Evolutionary conservation across 176 grass and related monocot species (phyloP).

Genomic region (Musa itinerans): DNA sequence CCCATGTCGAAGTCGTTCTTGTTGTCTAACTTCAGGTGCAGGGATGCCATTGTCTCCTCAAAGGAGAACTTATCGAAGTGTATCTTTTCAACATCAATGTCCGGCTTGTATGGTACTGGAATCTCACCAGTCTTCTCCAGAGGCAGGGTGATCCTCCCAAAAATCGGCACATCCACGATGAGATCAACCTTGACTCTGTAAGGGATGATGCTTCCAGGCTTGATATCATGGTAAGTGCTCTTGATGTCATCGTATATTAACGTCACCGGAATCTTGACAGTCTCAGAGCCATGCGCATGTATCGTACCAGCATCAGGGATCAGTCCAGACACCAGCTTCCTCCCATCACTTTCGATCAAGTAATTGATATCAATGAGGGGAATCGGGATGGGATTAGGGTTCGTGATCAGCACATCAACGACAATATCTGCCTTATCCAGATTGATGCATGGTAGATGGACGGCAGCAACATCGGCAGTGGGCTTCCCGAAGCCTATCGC

Average conservation of each 20-base stretch:
- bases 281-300: conserved; percentile 51
- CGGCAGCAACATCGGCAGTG: conserved; percentile 32
- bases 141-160: conserved; percentile 77
- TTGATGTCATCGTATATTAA: conserved; percentile 61
- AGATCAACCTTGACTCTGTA: conserved; percentile 72
- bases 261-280: conserved; percentile 41
- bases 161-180: conserved; percentile 77
- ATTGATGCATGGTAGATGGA: conserved; percentile 53
- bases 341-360: conserved; percentile 49
- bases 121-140: conserved; percentile 78
- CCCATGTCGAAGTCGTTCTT: conserved; percentile 90
- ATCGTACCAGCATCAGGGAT: conserved; percentile 78
- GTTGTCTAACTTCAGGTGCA: conserved; percentile 92
- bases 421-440: conserved; percentile 51
- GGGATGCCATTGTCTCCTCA: conserved; percentile 71
- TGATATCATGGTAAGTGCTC: conserved; percentile 51
- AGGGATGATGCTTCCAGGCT: conserved; percentile 88
- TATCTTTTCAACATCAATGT: conserved; percentile 95
- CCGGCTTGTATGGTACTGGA: conserved; percentile 84
- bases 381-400: conserved; percentile 61
- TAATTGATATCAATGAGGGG: conserved; percentile 59
- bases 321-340: conserved; percentile 53
- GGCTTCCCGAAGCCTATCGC: conserved; percentile 49
- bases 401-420: conserved; percentile 34
- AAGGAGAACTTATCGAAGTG: conserved; percentile 87